phyloP scores from a whole-genome alignment of 2,329 filamentous ascomycete genomes.

The Apiospora pterosperma region DNA sequence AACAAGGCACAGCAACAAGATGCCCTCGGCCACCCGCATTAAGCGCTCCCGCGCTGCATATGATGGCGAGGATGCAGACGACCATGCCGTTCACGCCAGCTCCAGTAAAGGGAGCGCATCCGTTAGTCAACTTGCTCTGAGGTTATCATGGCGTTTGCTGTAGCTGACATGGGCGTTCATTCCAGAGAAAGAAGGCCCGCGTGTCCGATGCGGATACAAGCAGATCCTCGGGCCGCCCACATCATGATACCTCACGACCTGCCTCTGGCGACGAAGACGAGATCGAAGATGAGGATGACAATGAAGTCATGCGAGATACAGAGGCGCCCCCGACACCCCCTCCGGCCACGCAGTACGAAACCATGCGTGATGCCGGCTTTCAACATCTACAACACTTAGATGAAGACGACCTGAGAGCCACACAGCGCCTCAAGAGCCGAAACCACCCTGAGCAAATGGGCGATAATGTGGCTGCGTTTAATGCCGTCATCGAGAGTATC shows the following conservation, averaged over 20 bases:
- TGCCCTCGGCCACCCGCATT: slow-evolving; percentile 22
- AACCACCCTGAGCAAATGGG: slow-evolving; percentile 46
- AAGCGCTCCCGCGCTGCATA: slow-evolving; percentile 40
- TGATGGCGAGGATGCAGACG: slow-evolving; percentile 27
- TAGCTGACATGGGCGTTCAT: not conserved
- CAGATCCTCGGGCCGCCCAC: slow-evolving; percentile 3
- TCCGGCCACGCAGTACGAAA: slow-evolving; percentile 58
- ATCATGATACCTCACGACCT: slow-evolving; percentile 7
- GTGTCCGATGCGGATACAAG: slow-evolving; percentile 23
- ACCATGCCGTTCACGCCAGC: slow-evolving; percentile 33
- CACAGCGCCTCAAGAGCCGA: slow-evolving; percentile 52
- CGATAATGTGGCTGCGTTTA: slow-evolving; percentile 73
- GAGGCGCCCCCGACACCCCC: slow-evolving; percentile 29
- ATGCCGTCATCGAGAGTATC: slow-evolving; percentile 84
- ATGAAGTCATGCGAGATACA: slow-evolving; percentile 21
- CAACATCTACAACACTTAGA: slow-evolving; percentile 54
- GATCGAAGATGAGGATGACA: slow-evolving; percentile 14
- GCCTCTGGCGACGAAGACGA: slow-evolving; percentile 17
- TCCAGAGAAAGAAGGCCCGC: slow-evolving; percentile 37
- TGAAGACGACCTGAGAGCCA: slow-evolving; percentile 60
- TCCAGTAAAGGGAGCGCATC: slow-evolving; percentile 36
- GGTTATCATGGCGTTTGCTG: not conserved
- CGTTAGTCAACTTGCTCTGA: slow-evolving; percentile 27
- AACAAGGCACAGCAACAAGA: slow-evolving; percentile 8
- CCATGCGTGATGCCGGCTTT: slow-evolving; percentile 57